Conservation (phyloP, 495 filamentous ascomycete genomes). For the Jackrogersella multiformis region DNA sequence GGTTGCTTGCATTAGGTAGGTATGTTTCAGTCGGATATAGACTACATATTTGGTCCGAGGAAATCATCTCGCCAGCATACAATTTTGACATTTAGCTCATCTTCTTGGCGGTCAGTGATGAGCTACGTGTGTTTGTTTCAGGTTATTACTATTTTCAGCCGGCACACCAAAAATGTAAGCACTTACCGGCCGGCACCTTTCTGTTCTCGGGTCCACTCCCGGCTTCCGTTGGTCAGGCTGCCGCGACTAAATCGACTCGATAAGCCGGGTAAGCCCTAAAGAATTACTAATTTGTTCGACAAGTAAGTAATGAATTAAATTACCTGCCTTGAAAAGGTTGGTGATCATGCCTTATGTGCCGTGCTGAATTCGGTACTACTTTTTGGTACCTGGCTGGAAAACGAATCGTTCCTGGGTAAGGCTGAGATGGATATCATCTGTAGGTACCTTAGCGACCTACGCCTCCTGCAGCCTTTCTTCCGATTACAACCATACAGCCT, state of each 20-base stretch:
- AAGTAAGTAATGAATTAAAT: not conserved
- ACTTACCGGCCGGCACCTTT: slow-evolving; percentile 5
- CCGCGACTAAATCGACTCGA: not conserved
- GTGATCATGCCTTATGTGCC: no score
- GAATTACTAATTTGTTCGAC: not conserved
- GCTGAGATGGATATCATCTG: slow-evolving; percentile 15
- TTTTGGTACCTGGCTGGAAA: not conserved
- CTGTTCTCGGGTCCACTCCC: not conserved
- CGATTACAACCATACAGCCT: not conserved
- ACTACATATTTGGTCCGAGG: not conserved
- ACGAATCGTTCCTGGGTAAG: slow-evolving; percentile 10
- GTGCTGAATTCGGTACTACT: no score
- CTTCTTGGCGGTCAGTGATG: slow-evolving; percentile 1
- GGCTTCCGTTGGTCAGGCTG: not conserved
- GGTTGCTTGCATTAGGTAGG: slow-evolving; percentile 6
- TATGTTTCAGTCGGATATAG: slow-evolving; percentile 19
- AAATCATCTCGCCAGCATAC: slow-evolving; percentile 12
- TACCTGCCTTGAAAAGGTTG: no score
- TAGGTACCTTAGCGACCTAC: slow-evolving; percentile 21
- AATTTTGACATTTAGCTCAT: not conserved
- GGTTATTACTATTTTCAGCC: slow-evolving; percentile 22
- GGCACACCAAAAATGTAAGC: slow-evolving; percentile 6
- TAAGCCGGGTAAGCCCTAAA: slow-evolving; percentile 2
- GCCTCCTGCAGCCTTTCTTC: slow-evolving; percentile 1
- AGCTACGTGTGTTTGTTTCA: slow-evolving; percentile 8